Evolutionary conservation across 176 grass and related monocot species (phyloP).

Genomic region (Cymbopogon citratus): DNA sequence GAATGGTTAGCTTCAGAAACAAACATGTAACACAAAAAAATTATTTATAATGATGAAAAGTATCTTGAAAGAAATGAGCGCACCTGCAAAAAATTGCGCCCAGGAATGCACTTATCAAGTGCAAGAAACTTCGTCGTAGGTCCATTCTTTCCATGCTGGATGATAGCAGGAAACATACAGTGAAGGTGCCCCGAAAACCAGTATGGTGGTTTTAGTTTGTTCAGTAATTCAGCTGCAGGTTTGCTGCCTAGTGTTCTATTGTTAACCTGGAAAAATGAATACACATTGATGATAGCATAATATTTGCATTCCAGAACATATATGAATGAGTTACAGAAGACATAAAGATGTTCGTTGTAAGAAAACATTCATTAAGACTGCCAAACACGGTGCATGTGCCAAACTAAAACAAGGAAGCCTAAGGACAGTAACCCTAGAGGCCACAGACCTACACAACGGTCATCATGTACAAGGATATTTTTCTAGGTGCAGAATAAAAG

Average conservation of each 20-base stretch:
- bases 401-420: conserved; percentile 3
- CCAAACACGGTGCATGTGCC: background rate
- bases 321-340: conserved; percentile 8
- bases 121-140: conserved; percentile 82
- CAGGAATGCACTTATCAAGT: conserved; percentile 79
- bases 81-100: conserved; percentile 75
- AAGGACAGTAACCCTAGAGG: background rate
- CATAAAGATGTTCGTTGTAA: background rate
- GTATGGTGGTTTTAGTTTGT: conserved; percentile 67
- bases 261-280: conserved; percentile 49
- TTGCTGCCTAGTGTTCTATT: conserved; percentile 60
- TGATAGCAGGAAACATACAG: conserved; percentile 65
- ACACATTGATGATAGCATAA: background rate
- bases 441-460: background rate
- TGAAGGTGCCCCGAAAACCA: conserved; percentile 90
- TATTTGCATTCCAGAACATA: background rate
- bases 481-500: background rate
- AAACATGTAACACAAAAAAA: conserved; percentile 6
- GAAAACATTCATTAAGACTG: background rate
- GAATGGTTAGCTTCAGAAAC: conserved; percentile 24
- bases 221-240: conserved; percentile 72
- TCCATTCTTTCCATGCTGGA: conserved; percentile 64
- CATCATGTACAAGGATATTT: conserved; percentile 6
- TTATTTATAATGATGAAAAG: conserved; percentile 20
- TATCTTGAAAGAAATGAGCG: background rate